Evolutionary conservation across 129 eudicot species (phyloP).

Genomic region (Lactuca saligna): DNA sequence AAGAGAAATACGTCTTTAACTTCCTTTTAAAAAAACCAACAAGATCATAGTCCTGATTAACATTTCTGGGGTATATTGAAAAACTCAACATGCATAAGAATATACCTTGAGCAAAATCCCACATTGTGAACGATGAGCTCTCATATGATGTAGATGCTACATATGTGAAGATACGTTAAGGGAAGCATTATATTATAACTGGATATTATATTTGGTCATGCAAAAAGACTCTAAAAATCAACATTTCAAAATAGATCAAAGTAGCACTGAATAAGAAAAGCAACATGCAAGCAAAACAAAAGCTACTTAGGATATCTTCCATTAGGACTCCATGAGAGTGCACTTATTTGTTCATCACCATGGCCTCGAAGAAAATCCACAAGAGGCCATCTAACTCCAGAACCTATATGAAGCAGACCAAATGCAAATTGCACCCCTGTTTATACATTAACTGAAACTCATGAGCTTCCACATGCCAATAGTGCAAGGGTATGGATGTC

Average conservation of each 20-base stretch:
- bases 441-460: neutral
- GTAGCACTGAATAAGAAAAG: neutral
- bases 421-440: constrained; percentile 96
- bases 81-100: neutral
- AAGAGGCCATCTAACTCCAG: no score
- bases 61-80: neutral
- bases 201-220: neutral
- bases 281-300: no score
- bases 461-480: neutral
- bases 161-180: constrained; percentile 72
- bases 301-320: no score
- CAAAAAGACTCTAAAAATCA: neutral
- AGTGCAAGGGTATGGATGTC: neutral
- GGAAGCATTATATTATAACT: constrained; percentile 19
- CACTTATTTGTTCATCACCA: no score
- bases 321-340: no score
- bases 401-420: neutral
- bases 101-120: constrained; percentile 98
- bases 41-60: constrained; percentile 3
- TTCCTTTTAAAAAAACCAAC: constrained; percentile 4
- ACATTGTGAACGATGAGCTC: constrained; percentile 88
- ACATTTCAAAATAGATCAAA: constrained; percentile 8
- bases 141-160: constrained; percentile 89
- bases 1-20: constrained; percentile 4
- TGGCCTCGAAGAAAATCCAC: no score